phyloP scores from a whole-genome alignment of 768 basidiomycete species.

The Suillus occidentalis region DNA sequence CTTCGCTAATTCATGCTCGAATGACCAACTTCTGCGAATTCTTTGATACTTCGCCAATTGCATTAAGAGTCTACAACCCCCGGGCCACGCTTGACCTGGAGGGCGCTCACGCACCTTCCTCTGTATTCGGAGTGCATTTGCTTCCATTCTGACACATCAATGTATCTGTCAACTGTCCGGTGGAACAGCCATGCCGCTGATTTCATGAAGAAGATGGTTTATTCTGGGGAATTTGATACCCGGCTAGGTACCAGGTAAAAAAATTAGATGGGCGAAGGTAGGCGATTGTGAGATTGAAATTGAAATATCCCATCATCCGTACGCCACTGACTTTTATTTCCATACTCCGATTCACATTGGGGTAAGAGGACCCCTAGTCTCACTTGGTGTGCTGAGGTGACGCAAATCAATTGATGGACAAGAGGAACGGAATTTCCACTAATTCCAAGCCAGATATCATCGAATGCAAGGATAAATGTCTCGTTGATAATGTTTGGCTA shows the following conservation, averaged over 20 bases:
- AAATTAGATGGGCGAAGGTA: neutral
- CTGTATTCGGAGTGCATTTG: neutral
- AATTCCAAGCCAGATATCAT: neutral
- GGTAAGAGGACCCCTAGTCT: neutral
- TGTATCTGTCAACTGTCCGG: slow-evolving; percentile 6
- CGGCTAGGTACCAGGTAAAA: neutral
- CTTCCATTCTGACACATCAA: neutral
- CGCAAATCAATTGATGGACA: neutral
- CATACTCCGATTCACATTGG: neutral
- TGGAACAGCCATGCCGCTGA: neutral
- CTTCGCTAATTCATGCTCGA: neutral
- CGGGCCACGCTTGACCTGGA: neutral
- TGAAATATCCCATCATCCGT: neutral
- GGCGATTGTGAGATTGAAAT: neutral
- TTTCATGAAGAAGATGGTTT: neutral
- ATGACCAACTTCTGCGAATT: neutral
- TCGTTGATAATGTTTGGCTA: neutral
- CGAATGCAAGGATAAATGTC: neutral
- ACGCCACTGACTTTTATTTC: neutral
- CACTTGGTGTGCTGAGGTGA: neutral
- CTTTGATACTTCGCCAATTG: neutral
- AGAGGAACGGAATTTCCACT: neutral
- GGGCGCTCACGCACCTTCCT: neutral
- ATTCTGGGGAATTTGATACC: neutral
- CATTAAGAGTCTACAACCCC: neutral